Evolutionary conservation across 805 yeast genomes (phyloP), one percentile per base, ranked within the genome.

Genomic region (Wickerhamiella sergipiensis): DNA sequence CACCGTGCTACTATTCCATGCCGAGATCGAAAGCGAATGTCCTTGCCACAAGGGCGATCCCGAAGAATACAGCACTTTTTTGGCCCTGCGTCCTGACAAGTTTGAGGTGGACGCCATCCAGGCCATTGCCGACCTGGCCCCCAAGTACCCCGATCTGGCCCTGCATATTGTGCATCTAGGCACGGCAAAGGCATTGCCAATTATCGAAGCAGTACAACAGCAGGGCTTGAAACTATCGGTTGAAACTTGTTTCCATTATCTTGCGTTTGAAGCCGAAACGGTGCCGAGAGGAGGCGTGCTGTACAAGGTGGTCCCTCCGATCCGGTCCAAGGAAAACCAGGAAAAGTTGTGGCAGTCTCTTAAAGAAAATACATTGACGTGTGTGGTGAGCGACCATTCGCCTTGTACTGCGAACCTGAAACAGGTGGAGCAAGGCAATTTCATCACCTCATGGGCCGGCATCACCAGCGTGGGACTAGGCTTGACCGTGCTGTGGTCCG

Each of bases 381-480:
- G 95, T 2, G 95, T 89, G 4, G 97, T 90, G 6, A 84, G 95
- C 12, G 97, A 89, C 65, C 97, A 89, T 67, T 85, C 95, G 3
- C 97, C 97, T 2, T 89, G 97, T 67, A 86, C 95, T 0, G 95
- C 97, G 0, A 86, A 86, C 53, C 71, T 89, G 61, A 89, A 89
- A 66, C 84, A 85, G 21, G 71, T 87, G 49, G 82, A 79, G 10
- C 73, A 78, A 53, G 96, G 96, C 42, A 95, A 89, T 63, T 89
- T 89, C 64, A 79, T 89, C 59, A 76, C 81, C 36, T 95, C 97
- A 2, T 89, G 97, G 97, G 97, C 97, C 36, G 97, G 97, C 9
- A 87, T 89, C 42, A 75, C 95, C 1, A 85, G 95, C 1, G 94
- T 89, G 31, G 97, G 97, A 0, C 77, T 90, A 42, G 97, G 97